Evolutionary conservation across 2,329 filamentous ascomycete genomes (phyloP).

Genomic region (Microsporum audouinii): DNA sequence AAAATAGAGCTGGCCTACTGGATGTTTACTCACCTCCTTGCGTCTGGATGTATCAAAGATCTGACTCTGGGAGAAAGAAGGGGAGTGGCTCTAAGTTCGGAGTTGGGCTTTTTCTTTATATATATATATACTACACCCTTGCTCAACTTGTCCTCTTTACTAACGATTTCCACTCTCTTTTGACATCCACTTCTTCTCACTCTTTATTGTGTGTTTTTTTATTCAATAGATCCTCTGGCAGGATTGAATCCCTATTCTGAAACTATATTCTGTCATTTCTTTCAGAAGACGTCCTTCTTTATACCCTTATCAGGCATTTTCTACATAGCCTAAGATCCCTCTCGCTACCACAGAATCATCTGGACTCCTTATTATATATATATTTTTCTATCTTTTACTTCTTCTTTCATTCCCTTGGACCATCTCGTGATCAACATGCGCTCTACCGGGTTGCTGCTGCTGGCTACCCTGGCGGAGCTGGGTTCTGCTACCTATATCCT

Average conservation of each 20-base stretch:
- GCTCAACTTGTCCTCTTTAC: not conserved
- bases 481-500: slow-evolving; percentile 11
- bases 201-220: not conserved
- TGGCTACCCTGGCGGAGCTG: slow-evolving; percentile 38
- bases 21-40: not conserved
- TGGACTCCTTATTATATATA: not conserved
- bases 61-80: not conserved
- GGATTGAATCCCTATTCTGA: not conserved
- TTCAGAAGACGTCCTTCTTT: not conserved
- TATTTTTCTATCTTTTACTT: not conserved
- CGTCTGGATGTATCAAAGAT: not conserved
- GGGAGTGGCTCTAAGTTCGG: not conserved
- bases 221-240: not conserved
- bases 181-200: not conserved
- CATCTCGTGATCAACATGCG: slow-evolving; percentile 9
- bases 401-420: not conserved
- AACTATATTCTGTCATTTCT: not conserved
- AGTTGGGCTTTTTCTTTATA: not conserved
- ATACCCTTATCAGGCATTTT: not conserved
- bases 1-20: not conserved
- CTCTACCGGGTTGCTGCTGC: slow-evolving; percentile 30
- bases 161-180: not conserved
- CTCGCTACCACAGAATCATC: not conserved
- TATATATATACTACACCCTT: not conserved
- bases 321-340: not conserved